Base-by-base conservation (phyloP, 1,284 basidiomycete genomes). In the Trichosporon sp. region DNA sequence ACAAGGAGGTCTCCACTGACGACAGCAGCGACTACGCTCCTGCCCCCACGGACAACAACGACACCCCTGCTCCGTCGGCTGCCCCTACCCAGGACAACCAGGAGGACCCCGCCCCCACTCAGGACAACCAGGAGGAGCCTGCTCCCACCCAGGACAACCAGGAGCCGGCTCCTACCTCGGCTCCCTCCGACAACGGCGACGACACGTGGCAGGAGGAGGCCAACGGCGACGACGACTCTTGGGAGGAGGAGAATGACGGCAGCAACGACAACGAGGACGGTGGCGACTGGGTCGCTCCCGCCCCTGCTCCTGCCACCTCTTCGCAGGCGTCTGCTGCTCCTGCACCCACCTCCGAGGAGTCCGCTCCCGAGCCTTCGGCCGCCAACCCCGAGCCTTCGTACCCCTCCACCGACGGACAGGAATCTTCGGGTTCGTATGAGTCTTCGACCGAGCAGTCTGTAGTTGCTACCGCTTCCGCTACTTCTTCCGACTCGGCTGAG, bases 41-140 rank as follows among this genome's bases (percentile, higher is more conserved):
- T 47, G 44, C 67, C 25, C 67, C 67, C 38, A 42, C 73, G 23
- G 27, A 12, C 23, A 58, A n/a, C 35, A 47, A 23, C 44, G 64
- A 13, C 53, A 25, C 12, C 51, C 38, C 69, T 21, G 65, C 68
- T 62, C 68, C 68, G 38, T 12, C 65, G 35, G 47, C 65, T n/a
- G 63, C 68, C 18, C 21, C 64, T n/a, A 38, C 31, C 32, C 32
- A 62, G 62, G 62, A 51, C 47, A 23, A 47, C 44, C 44, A 32
- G 32, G 5, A 47, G 44, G 42, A 62, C 15, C 42, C 63, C 32
- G 29, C 53, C 23, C 63, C 67, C 13, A 18, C 53, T 23, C 18
- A 44, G n/a, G 23, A 56, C 51, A 25, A 3, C 44, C 44, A 32
- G 32, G 5, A 47, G 44, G 42, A 62, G 23, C 42, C 63, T 25